Base-by-base conservation (phyloP, 2,329 filamentous ascomycete species). In the Tothia fuscella region DNA sequence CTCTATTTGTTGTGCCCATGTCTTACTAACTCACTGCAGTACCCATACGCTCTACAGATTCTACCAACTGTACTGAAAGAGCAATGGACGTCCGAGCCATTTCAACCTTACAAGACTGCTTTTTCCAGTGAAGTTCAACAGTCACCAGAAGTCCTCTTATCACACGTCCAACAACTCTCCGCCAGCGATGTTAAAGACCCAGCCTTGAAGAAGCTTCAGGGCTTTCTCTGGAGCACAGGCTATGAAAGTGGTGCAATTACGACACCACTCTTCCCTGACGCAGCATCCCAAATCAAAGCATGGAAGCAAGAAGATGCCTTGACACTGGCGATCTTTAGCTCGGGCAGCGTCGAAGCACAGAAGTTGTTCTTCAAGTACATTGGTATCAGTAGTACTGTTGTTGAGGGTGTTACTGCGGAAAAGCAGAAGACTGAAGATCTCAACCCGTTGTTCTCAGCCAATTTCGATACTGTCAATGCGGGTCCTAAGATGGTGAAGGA, bases 401-500 rank as follows among this genome's bases (percentile, higher is more conserved):
- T 39, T 19, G 26, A 41, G 17, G 39, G 28, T 9, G 38, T 37
- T 1, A 22, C 32, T 35, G 22, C 7, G 38, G 42, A 19, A n/a
- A n/a, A 24, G 33, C 35, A 34, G 4, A 39, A 73, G 47, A 67
- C 72, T 6, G 61, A 70, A 46, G 59, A 63, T 38, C 50, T 62
- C 26, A 61, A 57, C 40, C 51, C 53, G 17, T 48, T 61, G 20
- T 61, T 62, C 45, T 50, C 50, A 14, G 55, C 52, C 3, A 25
- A 35, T 44, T 89, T 85, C 55, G 84, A 91, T 58, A 89, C 83
- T 3, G 74, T 82, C 45, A 89, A 84, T 57, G 83, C 84, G 24
- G 84, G 84, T 2, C 69, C 74, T 43, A 91, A 91, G 66, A 74
- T 70, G 34, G 74, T 85, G 51, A 56, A 62, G 29, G 59, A 57